Percentiles rank a stretch among this genome's conserved stretches.
These are phyloP conservation scores for Phyllosticta capitalensis DNA, from an alignment of 2,329 filamentous ascomycete genomes.

Conservation along the genomic window DNA sequence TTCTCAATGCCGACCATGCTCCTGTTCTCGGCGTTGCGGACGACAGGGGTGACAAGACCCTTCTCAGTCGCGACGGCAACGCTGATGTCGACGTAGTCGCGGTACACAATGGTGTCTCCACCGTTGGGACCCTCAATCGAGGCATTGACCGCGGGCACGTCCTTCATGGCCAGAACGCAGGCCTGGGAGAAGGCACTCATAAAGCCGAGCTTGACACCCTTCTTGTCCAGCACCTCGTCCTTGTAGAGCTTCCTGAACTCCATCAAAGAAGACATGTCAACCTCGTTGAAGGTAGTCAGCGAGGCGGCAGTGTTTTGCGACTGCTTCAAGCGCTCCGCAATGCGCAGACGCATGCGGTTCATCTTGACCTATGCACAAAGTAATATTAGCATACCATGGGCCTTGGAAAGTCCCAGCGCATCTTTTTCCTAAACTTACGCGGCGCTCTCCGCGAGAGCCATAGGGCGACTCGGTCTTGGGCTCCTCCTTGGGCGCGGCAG, in stretches of 20 bases:
- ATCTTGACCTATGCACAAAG: slow-evolving; percentile 70
- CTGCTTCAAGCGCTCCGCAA: slow-evolving; percentile 96
- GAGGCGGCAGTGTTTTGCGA: slow-evolving; percentile 98
- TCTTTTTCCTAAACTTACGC: slow-evolving; percentile 47
- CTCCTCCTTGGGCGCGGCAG: slow-evolving; percentile 23
- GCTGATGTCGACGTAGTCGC: slow-evolving; percentile 95
- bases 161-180: slow-evolving; percentile 82
- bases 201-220: slow-evolving; percentile 96
- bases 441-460: slow-evolving; percentile 76
- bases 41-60: slow-evolving; percentile 91
- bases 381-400: neutral
- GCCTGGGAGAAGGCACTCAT: slow-evolving; percentile 97
- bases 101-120: slow-evolving; percentile 95
- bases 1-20: slow-evolving; percentile 85
- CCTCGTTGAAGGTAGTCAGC: slow-evolving; percentile 96
- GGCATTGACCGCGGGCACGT: slow-evolving; percentile 89
- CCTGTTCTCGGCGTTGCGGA: slow-evolving; percentile 83
- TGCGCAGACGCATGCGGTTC: slow-evolving; percentile 98
- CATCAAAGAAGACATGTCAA: slow-evolving; percentile 97
- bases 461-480: slow-evolving; percentile 32
- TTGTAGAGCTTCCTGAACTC: slow-evolving; percentile 97
- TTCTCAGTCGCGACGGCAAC: slow-evolving; percentile 97
- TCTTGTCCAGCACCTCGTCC: slow-evolving; percentile 91
- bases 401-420: neutral
- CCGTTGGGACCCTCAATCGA: slow-evolving; percentile 93